Evolutionary conservation across 306 rosid species (phyloP).

Genomic region (Quercus agrifolia): DNA sequence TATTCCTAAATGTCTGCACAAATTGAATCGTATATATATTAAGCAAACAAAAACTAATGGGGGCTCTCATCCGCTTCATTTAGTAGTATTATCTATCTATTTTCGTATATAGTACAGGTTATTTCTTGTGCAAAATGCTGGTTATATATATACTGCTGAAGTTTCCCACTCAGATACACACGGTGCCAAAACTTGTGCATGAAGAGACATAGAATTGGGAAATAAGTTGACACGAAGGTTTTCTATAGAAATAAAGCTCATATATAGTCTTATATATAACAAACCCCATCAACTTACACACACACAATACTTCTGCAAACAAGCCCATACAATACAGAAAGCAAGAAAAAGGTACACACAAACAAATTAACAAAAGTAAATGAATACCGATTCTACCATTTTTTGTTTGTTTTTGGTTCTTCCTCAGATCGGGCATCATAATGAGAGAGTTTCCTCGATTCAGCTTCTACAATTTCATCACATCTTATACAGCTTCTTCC

Average conservation of each 20-base stretch:
- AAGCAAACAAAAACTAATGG: background rate
- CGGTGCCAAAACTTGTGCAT: background rate
- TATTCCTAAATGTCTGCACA: background rate
- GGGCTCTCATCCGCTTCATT: background rate
- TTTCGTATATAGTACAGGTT: no score
- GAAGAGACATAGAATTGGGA: background rate
- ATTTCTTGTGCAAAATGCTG: background rate
- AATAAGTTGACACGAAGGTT: background rate
- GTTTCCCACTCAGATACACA: background rate
- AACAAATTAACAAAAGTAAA: conserved; percentile 22
- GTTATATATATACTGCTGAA: background rate
- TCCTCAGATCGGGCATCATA: conserved; percentile 8
- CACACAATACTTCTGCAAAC: conserved; percentile 35
- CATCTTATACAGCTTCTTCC: background rate
- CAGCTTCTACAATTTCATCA: background rate
- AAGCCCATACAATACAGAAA: conserved; percentile 34
- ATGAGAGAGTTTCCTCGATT: background rate
- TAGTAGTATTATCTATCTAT: background rate
- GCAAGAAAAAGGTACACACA: conserved; percentile 8
- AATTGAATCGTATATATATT: background rate
- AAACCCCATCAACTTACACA: conserved; percentile 35
- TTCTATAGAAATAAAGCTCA: conserved; percentile 16
- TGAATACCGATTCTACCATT: conserved; percentile 30
- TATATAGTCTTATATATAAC: conserved; percentile 15
- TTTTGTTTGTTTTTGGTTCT: background rate